Evolutionary conservation across 129 eudicot genomes (phyloP), one percentile per base, ranked within the genome.

Genomic region (Flaveria sonorensis): DNA sequence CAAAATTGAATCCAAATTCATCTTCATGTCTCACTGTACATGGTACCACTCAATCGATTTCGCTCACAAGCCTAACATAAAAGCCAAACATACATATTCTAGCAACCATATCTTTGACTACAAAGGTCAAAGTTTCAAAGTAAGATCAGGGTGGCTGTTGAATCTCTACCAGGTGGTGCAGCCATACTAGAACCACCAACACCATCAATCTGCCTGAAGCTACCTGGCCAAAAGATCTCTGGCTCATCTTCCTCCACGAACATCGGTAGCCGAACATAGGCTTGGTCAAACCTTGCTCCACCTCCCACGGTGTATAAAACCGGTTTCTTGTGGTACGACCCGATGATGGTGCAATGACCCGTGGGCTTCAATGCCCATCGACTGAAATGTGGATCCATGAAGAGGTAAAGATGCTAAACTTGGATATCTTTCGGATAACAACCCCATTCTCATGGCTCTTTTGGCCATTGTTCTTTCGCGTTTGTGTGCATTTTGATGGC

Each of bases 401-500:
- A 92, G 87, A 3, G 98, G 98, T 3, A 92, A 86, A 36, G 96
- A 90, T 26, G 96, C 98, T 77, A 92, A 52, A 72, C 96, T 90
- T 28, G 92, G 87, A 30, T 88, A 90, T 81, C 90, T 82, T 68
- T 92, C 90, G 0, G 96, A 88, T 30, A 90, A 63, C 92, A 88
- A 83, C 8, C 90, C 89, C 89, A 90, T 85, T 12, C 89, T 74
- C 95, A 90, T 88, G 1, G 95, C 98, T 74, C 96, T 76, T 69
- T 90, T 93, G 6, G 96, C 96, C 55, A 93, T 78, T 45, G 95
- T 93, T 79, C 98, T 75, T 62, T 93, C 98, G 42, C 95, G 79
- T 77, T 93, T 93, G 84, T 93, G 98, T 10, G 98, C 98, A 26
- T 93, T 93, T 52, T 93, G 98, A 75, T 93, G 98, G 21, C 98